Evolutionary conservation across 2,329 filamentous ascomycete species (phyloP), one percentile per base, ranked within the genome.

Genomic region (Fusarium sp.): DNA sequence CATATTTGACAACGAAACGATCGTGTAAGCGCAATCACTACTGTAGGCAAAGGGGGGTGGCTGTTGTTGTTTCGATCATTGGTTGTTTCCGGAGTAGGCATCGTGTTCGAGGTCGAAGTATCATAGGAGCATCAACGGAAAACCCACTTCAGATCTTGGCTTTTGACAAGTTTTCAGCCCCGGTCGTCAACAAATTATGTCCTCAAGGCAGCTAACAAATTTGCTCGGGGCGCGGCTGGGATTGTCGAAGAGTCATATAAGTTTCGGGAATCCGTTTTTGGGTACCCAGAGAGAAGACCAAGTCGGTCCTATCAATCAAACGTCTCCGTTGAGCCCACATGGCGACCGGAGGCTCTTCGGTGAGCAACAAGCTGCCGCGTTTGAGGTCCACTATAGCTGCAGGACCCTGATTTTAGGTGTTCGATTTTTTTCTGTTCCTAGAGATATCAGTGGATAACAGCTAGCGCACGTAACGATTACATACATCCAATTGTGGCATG

Each of bases 321-420:
- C 42, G 59, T 54, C 59, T 58, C 60, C 59, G 56, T 65, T 56
- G 61, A 72, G 49, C 66, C 72, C 72, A 74, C 72, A 73, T 74
- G 68, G 68, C 21, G 21, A 45, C 65, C 71, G 72, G 72, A 74
- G 72, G 72, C 72, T 74, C 72, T 74, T 74, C 72, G 72, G 72
- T 65, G 67, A 63, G 59, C 69, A 56, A 55, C 60, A 64, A 60
- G 58, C 57, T 57, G 51, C 59, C 46, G 67, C 30, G 42, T 49
- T 50, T 54, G 53, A 58, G 68, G 55, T 66, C 64, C 64, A 71
- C 68, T 59, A 37, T 51, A 57, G 67, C 63, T 71, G 67, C 55
- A 62, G 53, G 68, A 71, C 69, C 69, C 68, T 71, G 68, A 69
- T 69, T 65, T 69, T 65, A 44, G 28, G 39, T 65, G 39, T 61